phyloP scores from a whole-genome alignment of 768 basidiomycete genomes.

The Cyclocybe cylindracea region DNA sequence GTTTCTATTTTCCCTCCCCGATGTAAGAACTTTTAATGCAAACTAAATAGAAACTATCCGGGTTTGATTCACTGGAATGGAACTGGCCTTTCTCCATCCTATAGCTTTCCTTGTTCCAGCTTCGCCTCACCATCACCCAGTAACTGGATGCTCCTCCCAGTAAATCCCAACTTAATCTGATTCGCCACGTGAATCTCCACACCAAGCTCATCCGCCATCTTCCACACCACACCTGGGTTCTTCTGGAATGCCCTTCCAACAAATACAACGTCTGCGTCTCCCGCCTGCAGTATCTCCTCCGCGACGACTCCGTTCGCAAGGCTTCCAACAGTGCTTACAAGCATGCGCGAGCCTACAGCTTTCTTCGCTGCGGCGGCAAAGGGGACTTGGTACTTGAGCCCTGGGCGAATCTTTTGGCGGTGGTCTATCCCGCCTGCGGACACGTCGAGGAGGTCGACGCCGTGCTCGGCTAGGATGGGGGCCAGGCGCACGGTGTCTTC shows the following conservation, averaged over 20 bases:
- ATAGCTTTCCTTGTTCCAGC: too few species aligned
- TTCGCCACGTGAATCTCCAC: background rate
- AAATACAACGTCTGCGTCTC: constrained; percentile 59
- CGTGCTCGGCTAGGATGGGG: constrained; percentile 56
- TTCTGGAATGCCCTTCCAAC: background rate
- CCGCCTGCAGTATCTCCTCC: constrained; percentile 56
- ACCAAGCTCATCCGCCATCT: constrained; percentile 1
- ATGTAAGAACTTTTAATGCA: too few species aligned
- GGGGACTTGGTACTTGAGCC: constrained; percentile 54
- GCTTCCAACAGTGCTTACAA: constrained; percentile 53
- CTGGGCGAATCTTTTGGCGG: constrained; percentile 35
- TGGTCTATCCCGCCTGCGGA: constrained; percentile 62
- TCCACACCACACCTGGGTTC: background rate
- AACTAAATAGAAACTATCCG: too few species aligned
- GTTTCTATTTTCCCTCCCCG: too few species aligned
- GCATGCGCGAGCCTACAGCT: constrained; percentile 34
- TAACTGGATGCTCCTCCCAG: background rate
- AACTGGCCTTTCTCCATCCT: too few species aligned
- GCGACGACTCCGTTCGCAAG: constrained; percentile 59
- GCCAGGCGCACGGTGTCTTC: constrained; percentile 70
- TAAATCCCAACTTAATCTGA: background rate
- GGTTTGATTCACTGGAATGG: too few species aligned
- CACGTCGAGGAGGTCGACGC: constrained; percentile 77
- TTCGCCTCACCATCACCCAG: too few species aligned
- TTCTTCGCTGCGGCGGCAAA: constrained; percentile 57